Evolutionary conservation across 1,139 yeast species (phyloP), one percentile per base, ranked within the genome.

Genomic region (Debaryomycetaceae sp.): DNA sequence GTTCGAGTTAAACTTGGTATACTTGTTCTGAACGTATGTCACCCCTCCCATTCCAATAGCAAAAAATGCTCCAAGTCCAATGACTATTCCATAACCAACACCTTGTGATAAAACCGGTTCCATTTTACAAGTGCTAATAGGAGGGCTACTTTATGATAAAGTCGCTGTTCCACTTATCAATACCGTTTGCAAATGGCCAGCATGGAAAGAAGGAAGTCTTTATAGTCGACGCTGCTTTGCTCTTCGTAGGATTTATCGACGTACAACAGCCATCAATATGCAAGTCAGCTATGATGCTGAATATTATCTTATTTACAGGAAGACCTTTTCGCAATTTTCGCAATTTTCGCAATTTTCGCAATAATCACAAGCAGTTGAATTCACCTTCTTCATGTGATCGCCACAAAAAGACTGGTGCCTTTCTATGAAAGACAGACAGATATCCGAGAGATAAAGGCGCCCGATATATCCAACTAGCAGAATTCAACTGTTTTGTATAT

Each of bases 21-120:
- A 65, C 45, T 50, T 58, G 30, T 50, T 44, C 45, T 63, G 48
- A 14, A 62, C 50, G 39, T 57, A 55, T 14, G 68, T 63, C 8
- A 63, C 57, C 9, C 59, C 42, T 20, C 65, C 54, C 58, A 65
- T 65, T 27, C 66, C 65, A 7, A 59, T 49, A 6, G 70, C 69
- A 46, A 65, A 65, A 5, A 59, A 48, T 5, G 59, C 66, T 36
- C 70, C 68, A 4, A 60, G 62, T 1, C 68, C 70, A 24, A 64
- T 58, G 23, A 65, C 52, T 23, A 64, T 51, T 4, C 66, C 68
- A 51, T 63, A 65, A 1, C 70, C 69, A 35, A 27, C 31, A 4
- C 31, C 31, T 27, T 27, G 31, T 2, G 31, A 27, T 27, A 27
- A 27, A 3, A 27, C 31, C 31, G 31, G 31, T 27, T 27, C 31